phyloP scores from a whole-genome alignment of 345 rosid species.

The Euphorbia lathyris region DNA sequence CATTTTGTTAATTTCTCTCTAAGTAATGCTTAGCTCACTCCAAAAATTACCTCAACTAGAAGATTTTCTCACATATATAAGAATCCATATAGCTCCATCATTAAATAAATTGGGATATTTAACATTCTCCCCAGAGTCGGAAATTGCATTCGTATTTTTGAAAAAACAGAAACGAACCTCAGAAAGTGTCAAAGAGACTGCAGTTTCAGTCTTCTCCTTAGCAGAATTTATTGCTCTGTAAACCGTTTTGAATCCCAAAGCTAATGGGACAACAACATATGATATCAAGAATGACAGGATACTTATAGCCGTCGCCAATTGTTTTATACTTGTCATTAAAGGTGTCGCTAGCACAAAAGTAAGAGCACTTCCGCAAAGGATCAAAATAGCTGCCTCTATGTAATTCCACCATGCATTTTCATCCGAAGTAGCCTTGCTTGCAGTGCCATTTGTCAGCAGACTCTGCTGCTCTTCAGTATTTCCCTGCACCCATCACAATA shows the following conservation, averaged over 20 bases:
- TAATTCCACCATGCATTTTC: conserved; percentile 35
- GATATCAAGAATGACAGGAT: conserved; percentile 40
- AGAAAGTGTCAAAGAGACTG: conserved; percentile 39
- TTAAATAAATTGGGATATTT: too few species aligned
- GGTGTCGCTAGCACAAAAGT: conserved; percentile 31
- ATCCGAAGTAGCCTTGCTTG: conserved; percentile 2
- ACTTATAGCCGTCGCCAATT: conserved; percentile 25
- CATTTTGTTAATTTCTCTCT: too few species aligned
- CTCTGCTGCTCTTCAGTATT: conserved; percentile 26
- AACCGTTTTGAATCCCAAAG: conserved; percentile 29
- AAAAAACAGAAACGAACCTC: conserved; percentile 30
- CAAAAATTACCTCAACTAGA: too few species aligned
- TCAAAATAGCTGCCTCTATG: conserved; percentile 25
- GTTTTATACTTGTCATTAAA: conserved; percentile 25
- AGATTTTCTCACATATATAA: too few species aligned
- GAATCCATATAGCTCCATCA: not conserved
- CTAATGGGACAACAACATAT: conserved; percentile 42
- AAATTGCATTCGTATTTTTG: not conserved
- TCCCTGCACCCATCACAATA: conserved; percentile 22
- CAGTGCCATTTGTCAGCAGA: conserved; percentile 13
- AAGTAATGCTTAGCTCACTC: too few species aligned
- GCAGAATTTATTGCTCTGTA: conserved; percentile 24
- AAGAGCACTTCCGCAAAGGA: conserved; percentile 36
- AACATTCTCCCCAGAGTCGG: too few species aligned
- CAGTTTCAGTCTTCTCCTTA: conserved; percentile 27